Base-by-base conservation (phyloP, 768 basidiomycete species). In the Russula vinacea region DNA sequence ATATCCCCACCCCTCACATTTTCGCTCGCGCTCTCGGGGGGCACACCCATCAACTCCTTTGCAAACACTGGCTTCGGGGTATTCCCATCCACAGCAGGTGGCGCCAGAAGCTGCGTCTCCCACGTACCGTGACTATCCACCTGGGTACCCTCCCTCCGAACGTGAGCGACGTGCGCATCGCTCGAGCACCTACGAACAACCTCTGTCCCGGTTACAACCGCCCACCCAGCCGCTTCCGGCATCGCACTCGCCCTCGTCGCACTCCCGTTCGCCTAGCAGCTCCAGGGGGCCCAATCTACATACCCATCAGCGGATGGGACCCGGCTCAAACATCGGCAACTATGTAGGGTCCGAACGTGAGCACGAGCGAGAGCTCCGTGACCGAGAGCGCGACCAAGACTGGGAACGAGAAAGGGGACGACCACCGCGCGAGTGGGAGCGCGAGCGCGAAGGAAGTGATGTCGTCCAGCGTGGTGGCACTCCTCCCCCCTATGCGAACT, bases 271-370 rank as follows among this genome's bases (percentile, higher is more conserved):
- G 50, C 73, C 74, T 45, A 73, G 77, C 50, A 73, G 45, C 55
- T 62, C 58, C 35, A 61, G 47, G 67, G 67, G 56, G 8, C 57
- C 59, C 66, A 60, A 75, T 65, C 80, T 81, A 69, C 89, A 89
- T 72, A 79, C 78, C 64, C 87, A 89, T 74, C 87, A 88, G 73
- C 84, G 86, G 60, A 71, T 86, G 69, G 87, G 86, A 8, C 85
- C 86, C 45, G 85, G 79, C 3, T 78, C 83, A 29, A 83, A 80
- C 68, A 78, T 86, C 53, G 81, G 80, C 70, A 71, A 74, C 67
- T 72, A 74, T 42, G 77, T 76, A 71, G 76, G 73, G 56, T 76
- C 81, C 62, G 81, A 81, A 22, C 79, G 84, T 26, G 82, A 84
- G 35, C 77, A 81, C 70, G 82, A 81, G 62, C 77, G 78, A 33